These are phyloP conservation scores for Metrosideros polymorpha DNA, from an alignment of 441 rosid genomes.

Conservation along the genomic window DNA sequence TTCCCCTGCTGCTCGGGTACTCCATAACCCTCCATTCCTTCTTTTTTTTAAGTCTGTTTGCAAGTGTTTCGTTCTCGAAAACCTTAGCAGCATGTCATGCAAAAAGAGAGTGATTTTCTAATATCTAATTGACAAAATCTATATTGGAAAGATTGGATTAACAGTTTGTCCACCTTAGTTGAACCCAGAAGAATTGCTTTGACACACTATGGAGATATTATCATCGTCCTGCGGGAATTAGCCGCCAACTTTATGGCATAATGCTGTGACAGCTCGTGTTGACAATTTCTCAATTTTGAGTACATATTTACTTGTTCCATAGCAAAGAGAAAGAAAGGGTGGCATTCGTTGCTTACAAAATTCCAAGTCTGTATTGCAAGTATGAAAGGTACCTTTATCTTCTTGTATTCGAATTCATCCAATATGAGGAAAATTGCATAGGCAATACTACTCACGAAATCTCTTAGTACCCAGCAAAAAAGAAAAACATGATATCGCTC, in stretches of 20 bases:
- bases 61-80: background rate
- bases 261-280: background rate
- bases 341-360: background rate
- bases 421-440: background rate
- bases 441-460: background rate
- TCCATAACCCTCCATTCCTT: background rate
- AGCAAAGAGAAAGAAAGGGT: background rate
- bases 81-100: background rate
- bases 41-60: background rate
- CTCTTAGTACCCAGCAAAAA: background rate
- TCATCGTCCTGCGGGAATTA: background rate
- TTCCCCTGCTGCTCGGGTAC: constrained; percentile 82
- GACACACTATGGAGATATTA: background rate
- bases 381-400: background rate
- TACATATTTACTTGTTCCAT: background rate
- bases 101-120: background rate
- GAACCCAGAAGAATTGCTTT: background rate
- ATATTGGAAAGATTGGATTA: background rate
- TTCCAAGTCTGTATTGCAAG: background rate
- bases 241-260: background rate
- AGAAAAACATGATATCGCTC: background rate
- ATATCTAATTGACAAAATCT: background rate
- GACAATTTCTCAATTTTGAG: background rate
- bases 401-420: background rate
- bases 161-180: background rate